Base-by-base conservation (phyloP, 371 early-diverging fungal genomes). In the Sporodiniella umbellata region DNA sequence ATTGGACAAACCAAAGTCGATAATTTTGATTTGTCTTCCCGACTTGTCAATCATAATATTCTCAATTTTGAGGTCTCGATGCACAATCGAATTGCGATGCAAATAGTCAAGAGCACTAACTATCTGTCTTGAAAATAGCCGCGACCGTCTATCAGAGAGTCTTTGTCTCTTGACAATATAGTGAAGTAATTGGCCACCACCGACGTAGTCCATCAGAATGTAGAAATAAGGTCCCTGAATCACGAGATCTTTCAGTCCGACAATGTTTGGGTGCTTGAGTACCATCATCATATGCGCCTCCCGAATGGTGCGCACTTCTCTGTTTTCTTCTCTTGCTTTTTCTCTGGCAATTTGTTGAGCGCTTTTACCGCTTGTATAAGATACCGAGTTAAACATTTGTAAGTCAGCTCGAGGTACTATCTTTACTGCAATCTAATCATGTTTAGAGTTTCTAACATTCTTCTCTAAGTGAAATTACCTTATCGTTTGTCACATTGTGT, bases 21-120 rank as follows among this genome's bases (percentile, higher is more conserved):
- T 89, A 15, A 94, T 82, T 60, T 93, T 92, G 62, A 92, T 83
- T 51, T 83, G 77, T 90, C 95, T 66, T 24, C 90, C 94, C 28
- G 81, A 64, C 53, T 84, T 80, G 22, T 88, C 83, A 18, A 97
- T 85, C 35, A 96, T 56, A 50, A 97, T 94, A 64, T 97, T 97
- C 71, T 97, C 98, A 51, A 96, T 94, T 69, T 97, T 97, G 38
- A 97, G 75, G 66, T 97, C 98, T 64, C 99, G 82, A 59, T 99
- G 99, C 6, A 95, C 98, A 45, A 99, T 92, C 3, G 89, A 90
- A 73, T 98, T 96, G 39, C 80, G 79, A 57, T 99, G 99, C 75
- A 93, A 88, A 58, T 95, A 96, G 56, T 94, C 93, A 56, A 67
- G 48, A 2, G 98, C 97, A 18, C 91, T 89, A 0, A 92, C 72